Base-by-base conservation (phyloP, 768 basidiomycete species). In the Grammothele lineata region DNA sequence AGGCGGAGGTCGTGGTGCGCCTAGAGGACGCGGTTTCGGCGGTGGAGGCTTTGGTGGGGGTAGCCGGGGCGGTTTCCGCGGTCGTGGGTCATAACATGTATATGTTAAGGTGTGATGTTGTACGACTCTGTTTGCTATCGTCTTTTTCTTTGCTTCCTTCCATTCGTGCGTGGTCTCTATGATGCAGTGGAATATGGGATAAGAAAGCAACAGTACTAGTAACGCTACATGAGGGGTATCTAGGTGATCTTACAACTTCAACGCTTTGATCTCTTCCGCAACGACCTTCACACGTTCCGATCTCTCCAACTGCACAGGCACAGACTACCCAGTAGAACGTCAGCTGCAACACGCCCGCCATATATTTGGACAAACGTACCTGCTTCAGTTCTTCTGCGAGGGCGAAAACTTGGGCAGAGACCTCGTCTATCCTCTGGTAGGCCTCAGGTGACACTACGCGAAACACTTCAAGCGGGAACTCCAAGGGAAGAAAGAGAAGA, bases 221-320 rank as follows among this genome's bases (percentile, higher is more conserved):
- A 56, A 25, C 46, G 37, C 46, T 41, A 47, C 43, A 47, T 27
- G 32, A 10, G 6, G 40, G 46, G 45, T 46, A 48, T 50, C 30
- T 15, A 18, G 10, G 12, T 22, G 8, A 19, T 40, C 9, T 74
- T 61, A 80, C 27, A 67, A 61, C 53, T 73, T 78, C 50, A 81
- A 49, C 6, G 69, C 63, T 50, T 77, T 82, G 24, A 81, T 66
- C 49, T 84, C 78, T 27, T 61, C 62, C 5, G 70, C 67, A 5
- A 75, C 75, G 8, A 57, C 57, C 55, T 70, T 72, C 3, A 78
- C 65, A 44, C 73, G 66, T 43, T 70, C 63, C 15, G 74, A 69
- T 32, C 84, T 76, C 60, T 76, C 74, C 44, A 69, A 65, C 54
- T 85, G 81, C 38, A 64, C 64, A 15, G 68, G 64, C 25, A 78